Percentiles rank a stretch among this genome's conserved stretches.
phyloP scores from a whole-genome alignment of 192 early-diverging fungal species.

The Backusella psychrophila region DNA sequence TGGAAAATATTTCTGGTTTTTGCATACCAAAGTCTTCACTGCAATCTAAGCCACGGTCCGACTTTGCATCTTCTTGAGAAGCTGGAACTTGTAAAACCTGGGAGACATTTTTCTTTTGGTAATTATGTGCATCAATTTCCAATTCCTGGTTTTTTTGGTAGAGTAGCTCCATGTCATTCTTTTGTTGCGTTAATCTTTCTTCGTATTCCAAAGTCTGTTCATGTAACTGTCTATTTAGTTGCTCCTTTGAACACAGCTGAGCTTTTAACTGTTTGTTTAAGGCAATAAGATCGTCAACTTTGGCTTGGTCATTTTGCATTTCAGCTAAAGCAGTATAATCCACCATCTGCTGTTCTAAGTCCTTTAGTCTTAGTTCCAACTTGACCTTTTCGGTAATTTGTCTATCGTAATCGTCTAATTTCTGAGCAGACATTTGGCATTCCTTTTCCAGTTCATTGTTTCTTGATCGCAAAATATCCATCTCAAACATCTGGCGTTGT shows the following conservation, averaged over 20 bases:
- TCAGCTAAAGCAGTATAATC: not conserved
- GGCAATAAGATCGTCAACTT: not conserved
- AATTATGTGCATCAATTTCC: not conserved
- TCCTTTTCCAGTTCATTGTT: conserved; percentile 11
- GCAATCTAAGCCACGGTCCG: not conserved
- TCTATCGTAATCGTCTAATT: not conserved
- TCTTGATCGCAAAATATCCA: not conserved
- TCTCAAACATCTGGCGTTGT: conserved; percentile 5
- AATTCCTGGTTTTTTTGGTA: not conserved
- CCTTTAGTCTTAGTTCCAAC: not conserved
- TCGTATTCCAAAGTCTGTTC: conserved; percentile 4
- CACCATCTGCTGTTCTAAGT: not conserved
- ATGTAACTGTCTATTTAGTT: conserved; percentile 5
- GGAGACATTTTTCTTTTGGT: too few relatives aligned
- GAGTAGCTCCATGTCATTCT: not conserved
- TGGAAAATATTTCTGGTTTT: not conserved
- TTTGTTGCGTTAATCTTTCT: not conserved
- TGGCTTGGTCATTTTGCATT: not conserved
- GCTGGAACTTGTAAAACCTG: not conserved
- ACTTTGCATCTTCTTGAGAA: conserved; percentile 2
- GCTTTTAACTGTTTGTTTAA: not conserved
- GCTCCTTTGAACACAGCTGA: not conserved
- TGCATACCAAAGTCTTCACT: conserved; percentile 8
- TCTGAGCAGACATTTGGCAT: conserved; percentile 1
- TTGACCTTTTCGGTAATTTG: not conserved